Conservation (phyloP, 768 basidiomycete genomes). For the Wakefieldia striispora region DNA sequence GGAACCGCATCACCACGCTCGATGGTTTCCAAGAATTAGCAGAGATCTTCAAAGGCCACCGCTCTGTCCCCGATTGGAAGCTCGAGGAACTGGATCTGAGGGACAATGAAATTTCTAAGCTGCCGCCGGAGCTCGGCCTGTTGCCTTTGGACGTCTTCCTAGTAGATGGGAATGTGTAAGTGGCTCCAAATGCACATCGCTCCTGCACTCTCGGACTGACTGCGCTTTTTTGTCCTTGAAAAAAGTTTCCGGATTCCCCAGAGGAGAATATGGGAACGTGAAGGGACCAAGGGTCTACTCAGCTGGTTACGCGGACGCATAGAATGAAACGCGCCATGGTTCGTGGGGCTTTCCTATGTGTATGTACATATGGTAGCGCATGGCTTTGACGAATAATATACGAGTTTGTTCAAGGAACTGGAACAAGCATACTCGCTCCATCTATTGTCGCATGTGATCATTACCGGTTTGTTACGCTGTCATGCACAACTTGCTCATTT, state of each 20-base stretch:
- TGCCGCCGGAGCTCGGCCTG: conserved; percentile 69
- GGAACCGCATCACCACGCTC: conserved; percentile 62
- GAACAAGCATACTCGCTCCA: no score
- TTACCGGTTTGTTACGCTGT: no score
- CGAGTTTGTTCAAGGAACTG: no score
- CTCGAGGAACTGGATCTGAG: conserved; percentile 81
- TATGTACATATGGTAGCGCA: not conserved
- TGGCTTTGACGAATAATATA: not conserved
- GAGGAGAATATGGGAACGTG: conserved; percentile 81
- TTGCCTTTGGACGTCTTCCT: conserved; percentile 77
- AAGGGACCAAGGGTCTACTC: conserved; percentile 79
- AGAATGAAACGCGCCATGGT: conserved; percentile 38
- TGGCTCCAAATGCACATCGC: conserved; percentile 10
- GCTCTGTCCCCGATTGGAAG: conserved; percentile 64
- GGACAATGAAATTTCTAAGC: conserved; percentile 73
- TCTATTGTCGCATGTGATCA: no score
- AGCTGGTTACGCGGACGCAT: conserved; percentile 77
- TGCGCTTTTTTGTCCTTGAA: not conserved
- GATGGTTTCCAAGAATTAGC: conserved; percentile 62
- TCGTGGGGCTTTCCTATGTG: not conserved
- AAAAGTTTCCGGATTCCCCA: conserved; percentile 82
- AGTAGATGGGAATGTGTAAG: conserved; percentile 83
- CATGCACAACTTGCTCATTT: no score
- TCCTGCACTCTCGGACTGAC: not conserved
- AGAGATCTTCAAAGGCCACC: conserved; percentile 62